Evolutionary conservation across 208 protist species (phyloP).

Genomic region (Crithidia fasciculata): DNA sequence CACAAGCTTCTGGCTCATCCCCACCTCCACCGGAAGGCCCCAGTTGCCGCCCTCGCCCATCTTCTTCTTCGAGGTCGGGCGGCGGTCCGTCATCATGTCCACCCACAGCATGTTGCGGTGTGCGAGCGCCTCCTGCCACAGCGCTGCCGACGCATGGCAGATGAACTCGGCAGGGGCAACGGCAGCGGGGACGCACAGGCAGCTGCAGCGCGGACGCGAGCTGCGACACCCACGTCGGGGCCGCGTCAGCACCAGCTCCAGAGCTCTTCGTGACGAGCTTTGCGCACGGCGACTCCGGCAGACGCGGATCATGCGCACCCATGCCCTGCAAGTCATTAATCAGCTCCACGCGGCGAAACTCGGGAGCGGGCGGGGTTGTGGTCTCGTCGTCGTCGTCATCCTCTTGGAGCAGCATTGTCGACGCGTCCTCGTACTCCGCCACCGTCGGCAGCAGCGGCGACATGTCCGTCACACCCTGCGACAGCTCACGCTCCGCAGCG

Average conservation of each 20-base stretch:
- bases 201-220: conserved; percentile 8
- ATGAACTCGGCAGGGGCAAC: conserved; percentile 11
- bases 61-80: conserved; percentile 13
- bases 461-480: neutral
- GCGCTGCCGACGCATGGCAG: conserved; percentile 22
- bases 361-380: too few relatives aligned
- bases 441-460: conserved; percentile 15
- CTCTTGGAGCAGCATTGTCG: neutral
- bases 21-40: conserved; percentile 31
- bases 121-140: conserved; percentile 28
- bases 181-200: conserved; percentile 6
- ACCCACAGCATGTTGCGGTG: conserved; percentile 25
- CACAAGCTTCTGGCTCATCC: conserved; percentile 38
- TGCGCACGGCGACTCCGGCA: conserved; percentile 1
- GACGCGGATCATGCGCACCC: neutral
- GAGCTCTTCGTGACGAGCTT: neutral
- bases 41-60: conserved; percentile 25
- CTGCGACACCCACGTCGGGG: conserved; percentile 7
- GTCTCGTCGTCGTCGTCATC: neutral
- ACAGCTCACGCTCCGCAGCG: conserved; percentile 8
- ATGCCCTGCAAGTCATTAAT: neutral
- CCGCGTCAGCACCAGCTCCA: neutral
- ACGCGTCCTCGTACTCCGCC: conserved; percentile 18
- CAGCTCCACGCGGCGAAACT: conserved; percentile 9
- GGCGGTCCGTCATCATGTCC: conserved; percentile 25